Evolutionary conservation across 2,329 filamentous ascomycete genomes (phyloP).

Genomic region (Epichloe glyceriae): DNA sequence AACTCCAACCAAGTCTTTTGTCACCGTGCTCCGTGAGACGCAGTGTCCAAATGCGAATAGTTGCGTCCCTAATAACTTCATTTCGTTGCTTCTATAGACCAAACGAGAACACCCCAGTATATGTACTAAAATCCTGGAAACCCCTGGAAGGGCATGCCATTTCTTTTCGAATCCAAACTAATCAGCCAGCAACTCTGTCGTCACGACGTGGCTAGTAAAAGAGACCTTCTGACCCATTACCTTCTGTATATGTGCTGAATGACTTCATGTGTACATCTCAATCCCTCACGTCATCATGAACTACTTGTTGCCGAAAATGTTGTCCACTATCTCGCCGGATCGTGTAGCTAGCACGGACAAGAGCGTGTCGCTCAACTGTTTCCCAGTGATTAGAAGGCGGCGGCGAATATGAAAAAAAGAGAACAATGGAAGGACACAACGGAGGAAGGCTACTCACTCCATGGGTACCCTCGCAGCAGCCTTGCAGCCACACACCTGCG

Average conservation of each 20-base stretch:
- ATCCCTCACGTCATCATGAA: neutral
- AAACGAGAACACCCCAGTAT: neutral
- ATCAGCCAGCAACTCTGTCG: neutral
- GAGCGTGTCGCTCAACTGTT: conserved; percentile 64
- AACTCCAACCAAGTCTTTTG: no score
- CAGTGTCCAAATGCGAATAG: neutral
- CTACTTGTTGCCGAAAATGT: conserved; percentile 44
- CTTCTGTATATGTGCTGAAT: neutral
- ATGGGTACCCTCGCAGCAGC: conserved; percentile 85
- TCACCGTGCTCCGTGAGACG: no score
- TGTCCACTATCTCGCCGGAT: conserved; percentile 65
- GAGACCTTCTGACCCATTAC: neutral
- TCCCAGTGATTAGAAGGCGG: conserved; percentile 10
- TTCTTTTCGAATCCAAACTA: neutral
- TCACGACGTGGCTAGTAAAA: neutral
- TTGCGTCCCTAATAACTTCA: neutral
- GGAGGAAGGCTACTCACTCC: conserved; percentile 49
- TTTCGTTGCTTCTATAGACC: neutral
- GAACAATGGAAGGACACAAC: neutral
- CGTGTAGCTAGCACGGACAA: conserved; percentile 65
- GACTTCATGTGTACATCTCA: neutral
- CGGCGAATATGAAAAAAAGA: neutral
- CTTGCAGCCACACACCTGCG: conserved; percentile 83
- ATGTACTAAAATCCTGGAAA: neutral
- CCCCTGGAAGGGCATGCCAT: neutral